These are phyloP conservation scores for Xylariaceae sp. DNA, from an alignment of 2,329 filamentous ascomycete genomes.

Conservation along the genomic window DNA sequence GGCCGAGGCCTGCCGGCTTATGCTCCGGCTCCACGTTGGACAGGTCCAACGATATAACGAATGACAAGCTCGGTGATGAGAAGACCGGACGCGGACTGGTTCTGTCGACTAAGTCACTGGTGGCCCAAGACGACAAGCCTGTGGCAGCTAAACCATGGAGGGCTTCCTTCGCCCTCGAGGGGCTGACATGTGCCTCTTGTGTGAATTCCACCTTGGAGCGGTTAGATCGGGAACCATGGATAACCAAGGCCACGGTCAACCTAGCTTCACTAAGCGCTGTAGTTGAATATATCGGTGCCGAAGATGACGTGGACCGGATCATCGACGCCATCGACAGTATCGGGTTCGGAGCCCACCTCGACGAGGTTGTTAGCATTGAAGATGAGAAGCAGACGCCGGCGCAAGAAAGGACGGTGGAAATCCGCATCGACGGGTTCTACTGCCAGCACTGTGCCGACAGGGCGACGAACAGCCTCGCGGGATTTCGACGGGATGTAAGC, in stretches of 20 bases:
- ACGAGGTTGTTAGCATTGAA: slow-evolving; percentile 48
- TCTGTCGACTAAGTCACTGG: slow-evolving; percentile 22
- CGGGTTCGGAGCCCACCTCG: slow-evolving; percentile 67
- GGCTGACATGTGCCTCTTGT: slow-evolving; percentile 76
- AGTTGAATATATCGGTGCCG: slow-evolving; percentile 55
- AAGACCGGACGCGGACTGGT: slow-evolving; percentile 45
- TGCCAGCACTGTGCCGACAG: slow-evolving; percentile 70
- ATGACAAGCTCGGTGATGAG: slow-evolving; percentile 42
- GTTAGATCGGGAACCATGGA: slow-evolving; percentile 59
- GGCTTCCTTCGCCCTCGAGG: slow-evolving; percentile 58
- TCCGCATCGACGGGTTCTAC: slow-evolving; percentile 72
- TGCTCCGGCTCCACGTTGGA: slow-evolving; percentile 3
- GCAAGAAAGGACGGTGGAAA: slow-evolving; percentile 60
- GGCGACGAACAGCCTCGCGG: slow-evolving; percentile 56
- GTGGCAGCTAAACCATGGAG: slow-evolving; percentile 29
- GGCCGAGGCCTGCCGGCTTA: slow-evolving; percentile 7
- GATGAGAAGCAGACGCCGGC: slow-evolving; percentile 30
- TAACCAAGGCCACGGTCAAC: slow-evolving; percentile 63
- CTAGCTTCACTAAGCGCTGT: slow-evolving; percentile 69
- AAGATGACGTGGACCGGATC: slow-evolving; percentile 50
- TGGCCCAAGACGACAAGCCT: slow-evolving; percentile 8
- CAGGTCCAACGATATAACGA: slow-evolving; percentile 3
- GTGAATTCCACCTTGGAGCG: slow-evolving; percentile 63
- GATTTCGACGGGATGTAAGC: slow-evolving; percentile 54
- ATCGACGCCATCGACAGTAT: slow-evolving; percentile 61